Percentiles rank a stretch among this genome's conserved stretches.
Conservation (phyloP, 75 land plant genomes). For the Ceratopteris richardii region DNA sequence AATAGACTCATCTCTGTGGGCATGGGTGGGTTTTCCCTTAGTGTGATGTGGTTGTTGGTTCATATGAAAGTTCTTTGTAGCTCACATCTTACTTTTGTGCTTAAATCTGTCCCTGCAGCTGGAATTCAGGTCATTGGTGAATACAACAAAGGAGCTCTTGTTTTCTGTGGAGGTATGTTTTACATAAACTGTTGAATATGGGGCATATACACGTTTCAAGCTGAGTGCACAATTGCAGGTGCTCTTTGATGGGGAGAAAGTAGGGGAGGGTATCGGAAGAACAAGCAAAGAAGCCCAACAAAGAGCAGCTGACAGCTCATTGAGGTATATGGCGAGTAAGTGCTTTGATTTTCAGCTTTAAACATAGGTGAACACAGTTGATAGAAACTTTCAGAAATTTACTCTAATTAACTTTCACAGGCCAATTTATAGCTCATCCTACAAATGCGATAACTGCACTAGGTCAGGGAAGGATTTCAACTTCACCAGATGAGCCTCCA, state of each 20-base stretch:
- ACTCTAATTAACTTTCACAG: not conserved
- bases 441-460: not conserved
- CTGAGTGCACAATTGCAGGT: conserved; percentile 43
- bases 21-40: no score
- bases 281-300: conserved; percentile 72
- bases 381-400: no score
- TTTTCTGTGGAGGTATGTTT: conserved; percentile 57
- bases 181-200: no score
- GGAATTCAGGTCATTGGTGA: conserved; percentile 49
- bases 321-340: conserved; percentile 61
- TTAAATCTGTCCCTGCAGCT: conserved; percentile 22
- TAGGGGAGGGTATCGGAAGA: conserved; percentile 72
- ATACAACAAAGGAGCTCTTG: conserved; percentile 46
- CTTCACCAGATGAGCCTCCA: conserved; percentile 6
- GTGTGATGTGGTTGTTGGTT: no score
- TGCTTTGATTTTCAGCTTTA: not conserved
- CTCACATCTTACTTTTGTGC: no score
- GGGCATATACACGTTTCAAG: no score
- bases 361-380: no score
- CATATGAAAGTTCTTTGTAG: no score
- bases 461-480: not conserved
- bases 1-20: no score
- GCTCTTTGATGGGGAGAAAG: conserved; percentile 63
- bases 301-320: conserved; percentile 76
- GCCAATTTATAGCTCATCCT: not conserved